Base-by-base conservation (phyloP, 306 rosid species). In the Arachis stenosperma region DNA sequence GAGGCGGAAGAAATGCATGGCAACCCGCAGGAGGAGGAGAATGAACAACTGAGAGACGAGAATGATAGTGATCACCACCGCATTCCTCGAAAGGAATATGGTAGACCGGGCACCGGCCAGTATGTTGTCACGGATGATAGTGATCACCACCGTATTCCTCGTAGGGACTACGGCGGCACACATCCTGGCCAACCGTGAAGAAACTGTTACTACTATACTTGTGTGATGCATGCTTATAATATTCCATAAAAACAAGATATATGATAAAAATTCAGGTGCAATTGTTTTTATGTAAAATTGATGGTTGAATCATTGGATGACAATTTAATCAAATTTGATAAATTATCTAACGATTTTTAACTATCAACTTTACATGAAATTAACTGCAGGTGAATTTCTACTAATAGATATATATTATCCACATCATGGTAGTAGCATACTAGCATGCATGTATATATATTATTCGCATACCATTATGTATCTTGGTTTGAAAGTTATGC, bases 111-210 rank as follows among this genome's bases (percentile, higher is more conserved):
- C 2, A 3, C 57, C 0, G 14, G 3, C 41, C 52, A 27, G 4
- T 12, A 50, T 13, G 17, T 12, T 0, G 63, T 39, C 51, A 65
- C 12, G 2, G 61, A 50, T 3, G 79, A 69, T 36, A 77, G 59
- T 55, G 80, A 77, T 77, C 82, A 77, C 30, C 82, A 73, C 73
- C 36, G 53, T 22, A 60, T 77, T 36, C 82, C 77, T 74, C 86
- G 67, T 43, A 74, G 51, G 56, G 75, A 73, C 15, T 66, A 67
- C 22, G n/a, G 2, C 22, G n/a, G 2, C 52, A 61, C 60, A n/a
- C 81, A 56, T 53, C 77, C 67, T 3, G 41, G 52, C 47, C 3
- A 71, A 41, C 37, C 37, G 4, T 33, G 37, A 33, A 58, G 46
- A n/a, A 42, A 48, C 44, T 5, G n/a, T 27, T 48, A 30, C 37